Conservation (phyloP, 2,329 filamentous ascomycete genomes). For the Tolypocladium amazonense region DNA sequence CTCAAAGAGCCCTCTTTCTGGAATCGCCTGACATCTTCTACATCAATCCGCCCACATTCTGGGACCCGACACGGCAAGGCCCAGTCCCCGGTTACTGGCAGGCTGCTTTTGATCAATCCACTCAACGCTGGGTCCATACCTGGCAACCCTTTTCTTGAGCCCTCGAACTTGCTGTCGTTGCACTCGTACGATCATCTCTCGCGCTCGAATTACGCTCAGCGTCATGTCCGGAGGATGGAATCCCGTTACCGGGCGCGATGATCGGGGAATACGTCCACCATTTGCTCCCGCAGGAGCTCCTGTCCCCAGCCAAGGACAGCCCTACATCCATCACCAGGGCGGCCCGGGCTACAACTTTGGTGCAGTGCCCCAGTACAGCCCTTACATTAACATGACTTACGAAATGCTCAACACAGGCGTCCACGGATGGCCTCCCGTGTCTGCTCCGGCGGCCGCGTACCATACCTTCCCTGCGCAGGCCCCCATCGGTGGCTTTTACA, state of each 20-base stretch:
- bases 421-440: conserved; percentile 1
- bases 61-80: conserved; percentile 18
- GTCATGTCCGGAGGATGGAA: conserved; percentile 30
- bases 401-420: conserved; percentile 9
- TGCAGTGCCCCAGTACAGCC: conserved; percentile 10
- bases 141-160: conserved; percentile 20
- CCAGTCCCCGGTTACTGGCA: conserved; percentile 24
- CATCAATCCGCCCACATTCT: conserved; percentile 8
- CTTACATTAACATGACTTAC: conserved; percentile 16
- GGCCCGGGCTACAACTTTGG: conserved; percentile 23
- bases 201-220: background rate
- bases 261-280: conserved; percentile 18
- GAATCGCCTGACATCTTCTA: conserved; percentile 2
- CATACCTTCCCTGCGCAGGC: background rate
- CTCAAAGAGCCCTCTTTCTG: conserved; percentile 1
- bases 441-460: background rate
- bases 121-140: conserved; percentile 23
- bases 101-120: conserved; percentile 17
- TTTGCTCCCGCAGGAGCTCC: conserved; percentile 22
- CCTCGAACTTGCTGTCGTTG: background rate
- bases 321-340: conserved; percentile 25
- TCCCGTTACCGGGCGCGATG: conserved; percentile 26
- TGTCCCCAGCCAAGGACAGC: conserved; percentile 22
- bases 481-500: conserved; percentile 12
- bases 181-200: background rate